These are phyloP conservation scores for Rhizophora mangle DNA, from an alignment of 345 rosid species.

Conservation along the genomic window DNA sequence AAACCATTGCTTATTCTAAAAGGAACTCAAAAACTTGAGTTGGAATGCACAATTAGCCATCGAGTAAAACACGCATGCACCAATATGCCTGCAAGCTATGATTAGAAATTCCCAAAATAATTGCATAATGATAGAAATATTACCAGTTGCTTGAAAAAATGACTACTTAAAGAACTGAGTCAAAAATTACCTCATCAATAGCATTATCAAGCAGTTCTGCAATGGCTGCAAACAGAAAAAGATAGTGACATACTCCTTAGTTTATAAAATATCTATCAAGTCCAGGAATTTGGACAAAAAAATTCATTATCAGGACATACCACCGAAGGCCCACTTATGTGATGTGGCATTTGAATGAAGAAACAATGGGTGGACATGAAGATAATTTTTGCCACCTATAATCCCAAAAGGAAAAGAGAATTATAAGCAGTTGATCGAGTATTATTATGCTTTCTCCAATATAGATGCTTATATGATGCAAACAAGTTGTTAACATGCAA, in stretches of 20 bases:
- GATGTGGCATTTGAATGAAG: constrained; percentile 99
- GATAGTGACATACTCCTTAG: background rate
- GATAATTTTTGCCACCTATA: constrained; percentile 67
- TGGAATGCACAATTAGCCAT: too few species aligned
- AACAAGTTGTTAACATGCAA: background rate
- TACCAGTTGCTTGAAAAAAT: constrained; percentile 9
- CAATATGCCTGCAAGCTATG: too few species aligned
- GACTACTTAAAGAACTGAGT: background rate
- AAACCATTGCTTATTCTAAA: too few species aligned
- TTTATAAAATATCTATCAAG: constrained; percentile 3
- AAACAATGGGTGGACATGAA: constrained; percentile 93
- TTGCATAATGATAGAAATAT: too few species aligned
- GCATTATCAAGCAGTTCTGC: constrained; percentile 97
- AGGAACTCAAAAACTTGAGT: too few species aligned
- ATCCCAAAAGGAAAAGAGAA: constrained; percentile 4
- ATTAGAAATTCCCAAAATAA: too few species aligned
- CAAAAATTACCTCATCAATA: constrained; percentile 77
- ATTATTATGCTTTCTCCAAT: background rate
- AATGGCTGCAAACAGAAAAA: constrained; percentile 54
- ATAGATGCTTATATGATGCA: background rate
- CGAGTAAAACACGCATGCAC: too few species aligned
- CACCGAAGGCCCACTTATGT: constrained; percentile 98
- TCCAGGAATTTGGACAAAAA: background rate
- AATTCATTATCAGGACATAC: constrained; percentile 41
- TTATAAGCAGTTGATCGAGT: constrained; percentile 7